Evolutionary conservation across 2,329 filamentous ascomycete species (phyloP).

Genomic region (Stachybotrys elegans): DNA sequence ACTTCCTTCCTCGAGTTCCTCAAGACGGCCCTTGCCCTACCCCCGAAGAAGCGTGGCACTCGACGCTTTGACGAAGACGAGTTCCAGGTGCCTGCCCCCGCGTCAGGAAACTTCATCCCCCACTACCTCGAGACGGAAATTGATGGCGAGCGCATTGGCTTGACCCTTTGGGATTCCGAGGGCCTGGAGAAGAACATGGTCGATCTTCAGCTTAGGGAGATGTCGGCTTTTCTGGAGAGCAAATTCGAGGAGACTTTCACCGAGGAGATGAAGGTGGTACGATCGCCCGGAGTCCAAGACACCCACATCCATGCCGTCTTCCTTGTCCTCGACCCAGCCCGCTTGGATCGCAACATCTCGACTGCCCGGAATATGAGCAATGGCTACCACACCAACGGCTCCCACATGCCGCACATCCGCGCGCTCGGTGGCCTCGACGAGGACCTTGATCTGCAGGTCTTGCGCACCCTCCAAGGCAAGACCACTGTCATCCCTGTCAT

Average conservation of each 20-base stretch:
- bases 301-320: constrained; percentile 97
- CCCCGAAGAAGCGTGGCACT: constrained; percentile 72
- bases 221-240: constrained; percentile 88
- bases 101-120: constrained; percentile 71
- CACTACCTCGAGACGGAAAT: constrained; percentile 94
- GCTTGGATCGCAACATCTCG: constrained; percentile 77
- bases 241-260: constrained; percentile 98
- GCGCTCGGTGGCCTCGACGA: constrained; percentile 72
- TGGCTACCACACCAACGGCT: constrained; percentile 48
- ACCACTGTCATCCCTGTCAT: constrained; percentile 95
- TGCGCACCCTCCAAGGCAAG: constrained; percentile 84
- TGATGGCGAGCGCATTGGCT: constrained; percentile 81
- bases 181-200: constrained; percentile 93
- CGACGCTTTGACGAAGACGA: constrained; percentile 55
- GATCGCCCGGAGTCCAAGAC: constrained; percentile 87
- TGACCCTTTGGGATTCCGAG: constrained; percentile 95
- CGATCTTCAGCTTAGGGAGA: constrained; percentile 87
- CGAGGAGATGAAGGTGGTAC: constrained; percentile 96
- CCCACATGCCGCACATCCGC: constrained; percentile 32
- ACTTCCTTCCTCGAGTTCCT: constrained; percentile 96
- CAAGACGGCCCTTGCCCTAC: constrained; percentile 76
- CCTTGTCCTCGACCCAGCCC: constrained; percentile 80
- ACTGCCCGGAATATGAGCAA: constrained; percentile 51
- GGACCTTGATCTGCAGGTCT: constrained; percentile 82
- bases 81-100: constrained; percentile 43